Base-by-base conservation (phyloP, 148 eudicot species). In the Rhododendron kiyosumense region DNA sequence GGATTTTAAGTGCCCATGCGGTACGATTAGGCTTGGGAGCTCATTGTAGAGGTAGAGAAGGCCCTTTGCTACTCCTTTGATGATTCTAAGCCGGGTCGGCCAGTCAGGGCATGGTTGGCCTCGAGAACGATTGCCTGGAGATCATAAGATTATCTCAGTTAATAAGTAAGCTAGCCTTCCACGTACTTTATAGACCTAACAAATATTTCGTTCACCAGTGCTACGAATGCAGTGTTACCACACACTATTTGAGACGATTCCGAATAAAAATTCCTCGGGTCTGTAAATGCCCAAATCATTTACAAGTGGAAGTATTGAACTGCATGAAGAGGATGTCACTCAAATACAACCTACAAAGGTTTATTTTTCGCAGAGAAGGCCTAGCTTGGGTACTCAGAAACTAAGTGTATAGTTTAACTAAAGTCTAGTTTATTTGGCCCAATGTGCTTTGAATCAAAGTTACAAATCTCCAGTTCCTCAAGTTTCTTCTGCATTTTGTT, bases 1-100 rank as follows among this genome's bases (percentile, higher is more conserved):
- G 76, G 98, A 97, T 82, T 97, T 97, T 1, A 95, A 94, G 90
- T 97, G 98, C 1, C 98, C 98, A 57, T 97, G 98, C 1, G 98
- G 95, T 43, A 92, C 88, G 1, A 92, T 86, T 81, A 94, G 81
- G 87, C 89, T 74, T 0, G 96, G 92, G 57, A 97, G 93, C 89
- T 93, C 94, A 71, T 89, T 91, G 93, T 97, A 88, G 51, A 97
- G 93, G 84, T 94, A 88, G 15, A 76, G 36, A 22, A 97, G 89
- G 7, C 98, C 98, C 74, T 30, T 90, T 22, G 90, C 86, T 79
- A 95, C 92, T 76, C 99, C 98, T 85, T 93, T 92, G 15, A 97
- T 85, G 36, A 97, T 92, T 86, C 89, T 93, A 76, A 97, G 75
- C 9, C 98, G 86, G 1, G 93, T 91, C 73, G 94, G 89, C 99